Evolutionary conservation across 305 asterid genomes (phyloP), one percentile per base, ranked within the genome.

Genomic region (Fraxinus sp.): DNA sequence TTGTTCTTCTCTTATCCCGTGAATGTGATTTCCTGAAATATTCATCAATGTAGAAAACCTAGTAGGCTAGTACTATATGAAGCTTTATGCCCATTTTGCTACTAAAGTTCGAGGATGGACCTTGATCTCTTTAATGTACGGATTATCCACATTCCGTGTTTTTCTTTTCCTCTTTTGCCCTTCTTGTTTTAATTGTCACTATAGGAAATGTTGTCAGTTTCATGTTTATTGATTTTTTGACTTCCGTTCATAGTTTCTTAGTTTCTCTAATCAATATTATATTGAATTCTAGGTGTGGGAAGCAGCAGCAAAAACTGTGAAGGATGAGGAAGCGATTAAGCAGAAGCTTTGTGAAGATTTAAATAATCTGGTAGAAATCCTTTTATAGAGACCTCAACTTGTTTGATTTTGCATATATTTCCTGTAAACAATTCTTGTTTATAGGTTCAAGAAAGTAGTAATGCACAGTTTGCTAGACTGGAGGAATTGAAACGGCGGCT

Each of bases 401-500:
- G 52, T 78, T 81, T 73, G 14, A 76, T 76, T 78, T 79, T 78
- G 44, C 36, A 79, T 70, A 77, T 11, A 32, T n/a, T 11, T 36
- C 59, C 20, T 79, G 52, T 75, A 78, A 85, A 76, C 33, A 79
- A 81, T 72, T 13, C 74, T 78, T 70, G 73, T 85, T 79, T 74
- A 30, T 90, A 95, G 99, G 98, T 95, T 78, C 92, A 86, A 33
- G 98, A 95, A 89, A 91, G 98, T 86, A 90, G 97, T 84, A 92
- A 86, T 68, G 33, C 85, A 55, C 99, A 95, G 86, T 80, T 93
- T 37, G 81, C 97, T 81, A 94, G 99, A 90, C 93, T 94, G 81
- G 97, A 91, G 85, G 99, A 95, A 83, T 80, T 95, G 90, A 95
- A 95, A 90, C 93, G 95, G 82, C 93, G 97, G 86, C 85, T 95